Evolutionary conservation across 495 filamentous ascomycete genomes (phyloP), one percentile per base, ranked within the genome.

Genomic region (Lasiosphaeria hispida): DNA sequence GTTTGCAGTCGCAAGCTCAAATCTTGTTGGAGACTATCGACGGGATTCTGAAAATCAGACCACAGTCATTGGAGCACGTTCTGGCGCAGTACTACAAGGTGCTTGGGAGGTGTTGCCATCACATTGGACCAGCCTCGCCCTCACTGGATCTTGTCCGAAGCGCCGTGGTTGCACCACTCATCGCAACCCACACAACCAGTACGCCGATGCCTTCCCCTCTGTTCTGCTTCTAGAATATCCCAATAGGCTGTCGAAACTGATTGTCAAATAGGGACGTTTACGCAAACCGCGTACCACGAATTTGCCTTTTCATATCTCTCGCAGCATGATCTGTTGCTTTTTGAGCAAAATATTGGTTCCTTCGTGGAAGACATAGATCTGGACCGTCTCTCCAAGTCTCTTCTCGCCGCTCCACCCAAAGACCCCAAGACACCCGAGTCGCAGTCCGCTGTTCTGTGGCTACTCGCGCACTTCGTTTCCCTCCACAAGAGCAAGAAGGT

Each of bases 381-480:
- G 1, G 66, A 68, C 50, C 53, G 40, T 6, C 63, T 79, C 7
- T 72, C 71, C 0, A 48, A 59, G 11, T 59, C 60, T 8, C 41
- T 70, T 34, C 17, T 53, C 37, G 54, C 42, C 23, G 45, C 45
- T 1, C 14, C 45, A 1, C 13, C 50, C 1, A 42, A 64, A n/a
- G 54, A 55, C 4, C 45, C 54, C n/a, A 63, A 66, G 49, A 49
- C 61, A 10, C 43, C 55, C 40, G 48, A 43, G 6, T 50, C 60
- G 9, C 63, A 64, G 48, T 64, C 72, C 38, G 66, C 67, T 18
- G 78, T 80, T 13, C 73, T 92, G 17, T 95, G 92, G 87, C 77
- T 98, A 17, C 72, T 96, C 48, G 81, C 87, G 17, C 88, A 96
- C 66, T 84, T 91, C 57, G 87, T 97, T 48, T 89, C 81, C 62